A percentile compares a stretch with the other conserved stretches of the same genome.
Evolutionary conservation across 257 asterid genomes (phyloP).

Genomic region (Leonotis leonurus): DNA sequence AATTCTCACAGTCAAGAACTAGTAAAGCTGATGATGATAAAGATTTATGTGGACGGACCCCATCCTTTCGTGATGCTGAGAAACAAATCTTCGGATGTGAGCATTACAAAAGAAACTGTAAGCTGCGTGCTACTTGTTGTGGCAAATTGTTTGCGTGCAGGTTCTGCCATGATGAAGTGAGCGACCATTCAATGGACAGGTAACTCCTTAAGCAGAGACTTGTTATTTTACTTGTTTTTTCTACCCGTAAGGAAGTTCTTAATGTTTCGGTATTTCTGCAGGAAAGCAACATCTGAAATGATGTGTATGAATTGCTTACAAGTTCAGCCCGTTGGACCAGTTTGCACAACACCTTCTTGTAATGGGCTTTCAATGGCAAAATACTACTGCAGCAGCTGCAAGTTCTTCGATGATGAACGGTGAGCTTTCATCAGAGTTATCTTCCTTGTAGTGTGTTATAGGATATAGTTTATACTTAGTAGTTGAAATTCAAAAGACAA

Average conservation of each 20-base stretch:
- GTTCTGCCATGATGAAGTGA: slow-evolving; percentile 95
- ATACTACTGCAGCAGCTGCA: slow-evolving; percentile 93
- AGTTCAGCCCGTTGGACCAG: slow-evolving; percentile 81
- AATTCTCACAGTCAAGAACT: slow-evolving; percentile 51
- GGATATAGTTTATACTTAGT: background rate
- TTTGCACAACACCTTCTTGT: slow-evolving; percentile 74
- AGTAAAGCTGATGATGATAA: slow-evolving; percentile 41
- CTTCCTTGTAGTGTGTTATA: slow-evolving; percentile 6
- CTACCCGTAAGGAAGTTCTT: background rate
- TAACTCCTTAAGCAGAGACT: slow-evolving; percentile 17
- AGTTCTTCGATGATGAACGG: slow-evolving; percentile 95
- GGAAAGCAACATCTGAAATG: slow-evolving; percentile 97
- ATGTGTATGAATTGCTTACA: slow-evolving; percentile 92
- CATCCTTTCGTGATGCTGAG: slow-evolving; percentile 76
- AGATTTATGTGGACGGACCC: slow-evolving; percentile 59
- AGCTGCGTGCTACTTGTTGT: slow-evolving; percentile 94
- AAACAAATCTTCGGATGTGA: slow-evolving; percentile 77
- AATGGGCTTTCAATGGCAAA: slow-evolving; percentile 77
- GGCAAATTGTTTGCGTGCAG: slow-evolving; percentile 82
- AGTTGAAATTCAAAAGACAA: background rate
- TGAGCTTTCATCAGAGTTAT: slow-evolving; percentile 19
- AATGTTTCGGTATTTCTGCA: slow-evolving; percentile 26
- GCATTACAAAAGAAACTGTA: slow-evolving; percentile 96
- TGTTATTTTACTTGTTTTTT: background rate
- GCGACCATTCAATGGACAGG: slow-evolving; percentile 99